Base-by-base conservation (phyloP, 116 monocot species). In the Posidonia oceanica region DNA sequence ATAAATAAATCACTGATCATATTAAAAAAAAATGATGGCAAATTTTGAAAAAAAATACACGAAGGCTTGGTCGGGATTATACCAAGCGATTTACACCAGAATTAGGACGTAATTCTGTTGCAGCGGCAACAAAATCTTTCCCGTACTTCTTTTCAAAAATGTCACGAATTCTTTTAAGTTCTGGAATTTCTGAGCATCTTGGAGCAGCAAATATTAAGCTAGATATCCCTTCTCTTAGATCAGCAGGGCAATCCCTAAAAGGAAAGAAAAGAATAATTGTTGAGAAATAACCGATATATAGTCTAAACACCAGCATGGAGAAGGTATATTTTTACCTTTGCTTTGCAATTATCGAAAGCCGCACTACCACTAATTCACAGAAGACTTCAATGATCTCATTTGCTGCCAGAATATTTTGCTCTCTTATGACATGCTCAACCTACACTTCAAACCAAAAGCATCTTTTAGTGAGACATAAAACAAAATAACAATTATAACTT, bases 151-250 rank as follows among this genome's bases (percentile, higher is more conserved):
- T 88, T 75, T 88, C 82, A 78, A 94, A 94, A 29, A 88, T 75
- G 54, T 88, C 91, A 63, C 80, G 76, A 52, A 94, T 83, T 36
- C 90, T 73, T 7, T 41, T 13, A 61, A 94, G 94, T 68, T 94
- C 90, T 37, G 94, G 94, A 68, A 94, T 89, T 21, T 94, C 94
- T 63, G 94, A 94, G 78, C 94, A 90, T 74, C 94, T 90, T 76
- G 94, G 94, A 79, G 88, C 87, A 3, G 94, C 85, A 82, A 83
- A 94, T 57, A 94, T 87, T 62, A 94, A 73, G 69, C 94, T 94
- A 11, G 86, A 81, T 54, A 94, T 86, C 29, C 90, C 90, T 86
- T 94, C 94, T 81, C 80, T 90, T 53, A 94, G 55, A 82, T 94
- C 94, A 36, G 83, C 82, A 16, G 94, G 94, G 64, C 94, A 94